Conservation (phyloP, 139 green algal species). For the Ettlia oleoabundans region DNA sequence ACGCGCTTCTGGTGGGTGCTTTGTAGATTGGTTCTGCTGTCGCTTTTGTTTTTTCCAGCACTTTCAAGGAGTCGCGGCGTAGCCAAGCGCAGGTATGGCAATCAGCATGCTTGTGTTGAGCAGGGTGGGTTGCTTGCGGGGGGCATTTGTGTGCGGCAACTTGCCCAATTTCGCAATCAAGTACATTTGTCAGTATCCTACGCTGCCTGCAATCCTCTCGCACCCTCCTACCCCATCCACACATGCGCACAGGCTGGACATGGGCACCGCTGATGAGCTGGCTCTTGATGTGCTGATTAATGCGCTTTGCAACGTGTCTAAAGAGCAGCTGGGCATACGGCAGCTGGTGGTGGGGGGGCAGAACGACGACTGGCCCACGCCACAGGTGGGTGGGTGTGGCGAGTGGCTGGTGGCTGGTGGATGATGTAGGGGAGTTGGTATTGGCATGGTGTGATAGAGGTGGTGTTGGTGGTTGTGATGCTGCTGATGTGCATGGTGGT, state of each 20-base stretch:
- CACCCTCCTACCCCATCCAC: background rate
- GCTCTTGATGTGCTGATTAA: constrained; percentile 92
- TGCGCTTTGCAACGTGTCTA: constrained; percentile 75
- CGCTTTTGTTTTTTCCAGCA: background rate
- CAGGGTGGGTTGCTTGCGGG: too few relatives aligned
- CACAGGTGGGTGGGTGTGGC: constrained; percentile 12
- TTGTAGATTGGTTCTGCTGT: background rate
- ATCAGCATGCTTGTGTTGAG: too few relatives aligned
- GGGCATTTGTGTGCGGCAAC: too few relatives aligned
- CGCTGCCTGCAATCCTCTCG: background rate
- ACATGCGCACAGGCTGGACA: constrained; percentile 68
- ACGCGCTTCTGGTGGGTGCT: constrained; percentile 67
- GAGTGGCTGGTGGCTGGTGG: background rate
- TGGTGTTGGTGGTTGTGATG: too few relatives aligned
- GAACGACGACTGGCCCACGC: constrained; percentile 74
- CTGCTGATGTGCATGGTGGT: too few relatives aligned
- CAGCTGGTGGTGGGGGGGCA: constrained; percentile 67
- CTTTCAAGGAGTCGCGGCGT: background rate
- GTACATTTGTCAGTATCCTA: background rate
- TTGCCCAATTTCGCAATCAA: too few relatives aligned
- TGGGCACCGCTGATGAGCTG: constrained; percentile 90
- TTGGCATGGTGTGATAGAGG: background rate
- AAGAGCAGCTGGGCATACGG: constrained; percentile 71
- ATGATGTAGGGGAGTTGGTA: too few relatives aligned
- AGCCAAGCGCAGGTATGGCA: background rate